Conservation (phyloP, 1,284 basidiomycete genomes). For the Apiotrichum domesticum region DNA sequence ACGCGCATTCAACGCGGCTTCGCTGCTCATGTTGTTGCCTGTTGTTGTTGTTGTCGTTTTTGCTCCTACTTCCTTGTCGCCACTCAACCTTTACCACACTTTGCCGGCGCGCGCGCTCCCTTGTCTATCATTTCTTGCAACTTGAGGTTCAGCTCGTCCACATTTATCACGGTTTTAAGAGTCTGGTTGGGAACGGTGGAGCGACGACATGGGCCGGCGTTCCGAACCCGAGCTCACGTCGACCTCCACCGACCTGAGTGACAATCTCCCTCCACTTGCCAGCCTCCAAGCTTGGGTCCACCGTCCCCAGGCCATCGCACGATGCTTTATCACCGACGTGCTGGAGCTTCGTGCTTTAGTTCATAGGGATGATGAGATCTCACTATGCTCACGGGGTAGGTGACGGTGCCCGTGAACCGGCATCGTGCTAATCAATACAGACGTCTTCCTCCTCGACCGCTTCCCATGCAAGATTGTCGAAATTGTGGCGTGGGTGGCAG, state of each 20-base stretch:
- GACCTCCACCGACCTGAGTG: neutral
- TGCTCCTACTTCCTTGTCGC: too few species aligned
- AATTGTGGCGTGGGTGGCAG: slow-evolving; percentile 40
- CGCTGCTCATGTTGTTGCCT: too few species aligned
- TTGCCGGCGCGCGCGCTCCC: too few species aligned
- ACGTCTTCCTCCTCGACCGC: slow-evolving; percentile 33
- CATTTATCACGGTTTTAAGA: too few species aligned
- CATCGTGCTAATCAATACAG: slow-evolving; percentile 10
- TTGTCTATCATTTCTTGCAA: too few species aligned
- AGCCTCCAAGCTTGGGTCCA: slow-evolving; percentile 32
- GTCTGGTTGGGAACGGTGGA: too few species aligned
- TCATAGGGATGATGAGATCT: slow-evolving; percentile 1
- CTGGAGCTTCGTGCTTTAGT: slow-evolving; percentile 20
- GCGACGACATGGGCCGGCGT: too few species aligned
- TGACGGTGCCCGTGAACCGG: neutral
- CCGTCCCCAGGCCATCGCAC: slow-evolving; percentile 33
- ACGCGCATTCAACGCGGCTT: too few species aligned
- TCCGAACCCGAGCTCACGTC: too few species aligned
- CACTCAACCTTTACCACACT: too few species aligned
- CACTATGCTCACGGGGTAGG: slow-evolving; percentile 14
- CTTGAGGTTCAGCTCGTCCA: too few species aligned
- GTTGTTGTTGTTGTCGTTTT: too few species aligned
- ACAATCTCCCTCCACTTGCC: slow-evolving; percentile 17
- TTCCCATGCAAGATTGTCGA: slow-evolving; percentile 37
- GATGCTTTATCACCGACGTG: slow-evolving; percentile 35